Evolutionary conservation across 805 yeast species (phyloP), one percentile per base, ranked within the genome.

Genomic region (Yamadazyma akitaensis): DNA sequence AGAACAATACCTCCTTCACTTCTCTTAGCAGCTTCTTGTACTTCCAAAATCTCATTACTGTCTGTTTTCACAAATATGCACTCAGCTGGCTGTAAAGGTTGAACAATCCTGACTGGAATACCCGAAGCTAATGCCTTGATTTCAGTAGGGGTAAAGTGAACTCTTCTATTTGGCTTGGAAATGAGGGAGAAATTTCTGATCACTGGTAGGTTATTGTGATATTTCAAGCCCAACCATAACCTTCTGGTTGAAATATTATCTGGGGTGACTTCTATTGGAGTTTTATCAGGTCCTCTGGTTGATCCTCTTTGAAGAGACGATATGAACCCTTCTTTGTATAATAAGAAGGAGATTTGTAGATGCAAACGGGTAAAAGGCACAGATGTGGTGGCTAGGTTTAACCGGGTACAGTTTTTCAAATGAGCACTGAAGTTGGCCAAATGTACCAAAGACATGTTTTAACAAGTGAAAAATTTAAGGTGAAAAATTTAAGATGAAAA

Each of bases 151-250:
- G 76, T 68, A 56, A 90, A 80, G 53, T 74, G 67, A 17, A 91
- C 85, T 61, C 84, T 77, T 61, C 92, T 77, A 58, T 84, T 88
- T 34, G 99, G 98, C 59, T 85, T 90, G 38, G 94, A 85, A 26
- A 94, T 81, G 55, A 92, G 73, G 26, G 79, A 75, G 57, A 90
- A 79, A 46, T 80, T 77, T 53, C 81, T 76, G 52, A 94, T 73
- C 14, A 94, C 96, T 0, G 97, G 85, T 54, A 75, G 72, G 59
- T 84, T 81, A 53, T 88, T 80, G 60, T 92, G 80, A 65, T 94
- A 94, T 64, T 94, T 94, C 63, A 94, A 72, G 2, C 91, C 95
- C 17, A 94, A 65, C 99, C 99, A 94, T 42, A 94, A 75, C 55
- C 96, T 77, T 60, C 98, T 81, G 1, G 91, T 78, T 16, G 96